Percentiles rank a stretch among this genome's conserved stretches.
Conservation (phyloP, 108 stramenopile species). For the Discostella pseudostelligera region DNA sequence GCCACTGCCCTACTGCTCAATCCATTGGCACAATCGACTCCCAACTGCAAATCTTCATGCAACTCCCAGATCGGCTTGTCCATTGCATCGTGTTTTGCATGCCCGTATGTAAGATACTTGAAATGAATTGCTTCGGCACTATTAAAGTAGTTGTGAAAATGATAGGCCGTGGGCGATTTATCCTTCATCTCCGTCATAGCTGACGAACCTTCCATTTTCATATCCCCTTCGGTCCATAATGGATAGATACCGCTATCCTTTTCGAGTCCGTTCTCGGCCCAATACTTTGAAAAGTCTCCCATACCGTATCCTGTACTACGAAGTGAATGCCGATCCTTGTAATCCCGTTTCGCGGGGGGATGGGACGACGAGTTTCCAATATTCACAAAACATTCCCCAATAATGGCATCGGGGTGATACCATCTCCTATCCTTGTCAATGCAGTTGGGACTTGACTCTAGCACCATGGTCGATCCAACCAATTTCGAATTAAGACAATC, state of each 20-base stretch:
- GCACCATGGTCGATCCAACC: slow-evolving; percentile 28
- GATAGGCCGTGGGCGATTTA: slow-evolving; percentile 45
- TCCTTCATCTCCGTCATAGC: neutral
- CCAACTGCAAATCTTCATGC: slow-evolving; percentile 25
- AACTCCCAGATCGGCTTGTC: slow-evolving; percentile 28
- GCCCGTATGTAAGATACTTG: slow-evolving; percentile 58
- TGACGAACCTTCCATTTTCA: slow-evolving; percentile 21
- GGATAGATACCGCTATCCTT: slow-evolving; percentile 21
- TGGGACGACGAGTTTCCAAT: slow-evolving; percentile 42
- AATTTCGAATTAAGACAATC: slow-evolving; percentile 25
- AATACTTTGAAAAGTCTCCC: slow-evolving; percentile 11
- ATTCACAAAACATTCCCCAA: slow-evolving; percentile 53
- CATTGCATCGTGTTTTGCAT: slow-evolving; percentile 30
- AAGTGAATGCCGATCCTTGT: slow-evolving; percentile 15
- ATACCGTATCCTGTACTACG: slow-evolving; percentile 19
- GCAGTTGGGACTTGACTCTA: slow-evolving; percentile 48
- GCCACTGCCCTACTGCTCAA: slow-evolving; percentile 9
- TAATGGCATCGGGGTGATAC: slow-evolving; percentile 52
- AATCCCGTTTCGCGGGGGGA: slow-evolving; percentile 23
- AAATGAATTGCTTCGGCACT: slow-evolving; percentile 23
- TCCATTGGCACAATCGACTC: slow-evolving; percentile 34
- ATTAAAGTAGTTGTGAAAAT: slow-evolving; percentile 61
- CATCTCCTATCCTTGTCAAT: slow-evolving; percentile 20
- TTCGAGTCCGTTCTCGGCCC: neutral
- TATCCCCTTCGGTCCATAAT: slow-evolving; percentile 23